A percentile compares a stretch with the other conserved stretches of the same genome.
Conservation (phyloP, 345 rosid species). For the Salix brachista region DNA sequence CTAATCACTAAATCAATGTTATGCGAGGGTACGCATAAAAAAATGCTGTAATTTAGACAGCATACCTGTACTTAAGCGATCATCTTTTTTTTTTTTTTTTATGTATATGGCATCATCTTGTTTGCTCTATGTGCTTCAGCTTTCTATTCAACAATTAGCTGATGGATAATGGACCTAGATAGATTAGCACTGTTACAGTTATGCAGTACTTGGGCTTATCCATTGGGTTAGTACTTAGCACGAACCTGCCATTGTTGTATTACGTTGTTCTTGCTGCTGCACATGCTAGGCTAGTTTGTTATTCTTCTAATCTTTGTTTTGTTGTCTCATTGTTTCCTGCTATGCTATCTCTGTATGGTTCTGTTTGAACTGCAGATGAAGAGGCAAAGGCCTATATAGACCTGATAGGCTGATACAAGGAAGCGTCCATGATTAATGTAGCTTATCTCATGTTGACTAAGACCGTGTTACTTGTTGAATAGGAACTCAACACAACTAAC, state of each 20-base stretch:
- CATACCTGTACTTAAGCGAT: background rate
- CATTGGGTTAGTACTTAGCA: background rate
- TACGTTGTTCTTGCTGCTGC: background rate
- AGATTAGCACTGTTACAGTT: background rate
- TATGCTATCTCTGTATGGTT: background rate
- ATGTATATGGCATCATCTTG: background rate
- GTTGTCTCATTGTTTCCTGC: background rate
- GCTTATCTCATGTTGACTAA: background rate
- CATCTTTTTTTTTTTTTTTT: background rate
- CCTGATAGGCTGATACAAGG: no score
- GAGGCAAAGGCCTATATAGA: background rate
- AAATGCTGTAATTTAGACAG: background rate
- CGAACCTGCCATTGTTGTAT: background rate
- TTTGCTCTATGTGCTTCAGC: background rate
- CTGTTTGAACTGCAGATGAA: background rate
- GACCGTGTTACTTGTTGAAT: background rate
- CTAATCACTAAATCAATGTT: background rate
- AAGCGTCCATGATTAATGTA: background rate
- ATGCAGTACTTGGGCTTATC: background rate
- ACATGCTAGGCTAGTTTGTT: background rate
- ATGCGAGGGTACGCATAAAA: background rate
- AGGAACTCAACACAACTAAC: background rate
- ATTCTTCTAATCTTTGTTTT: background rate
- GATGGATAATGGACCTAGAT: background rate
- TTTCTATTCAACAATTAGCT: background rate